Evolutionary conservation across 2,329 filamentous ascomycete species (phyloP), one percentile per base, ranked within the genome.

Genomic region (Monilinia aucupariae): DNA sequence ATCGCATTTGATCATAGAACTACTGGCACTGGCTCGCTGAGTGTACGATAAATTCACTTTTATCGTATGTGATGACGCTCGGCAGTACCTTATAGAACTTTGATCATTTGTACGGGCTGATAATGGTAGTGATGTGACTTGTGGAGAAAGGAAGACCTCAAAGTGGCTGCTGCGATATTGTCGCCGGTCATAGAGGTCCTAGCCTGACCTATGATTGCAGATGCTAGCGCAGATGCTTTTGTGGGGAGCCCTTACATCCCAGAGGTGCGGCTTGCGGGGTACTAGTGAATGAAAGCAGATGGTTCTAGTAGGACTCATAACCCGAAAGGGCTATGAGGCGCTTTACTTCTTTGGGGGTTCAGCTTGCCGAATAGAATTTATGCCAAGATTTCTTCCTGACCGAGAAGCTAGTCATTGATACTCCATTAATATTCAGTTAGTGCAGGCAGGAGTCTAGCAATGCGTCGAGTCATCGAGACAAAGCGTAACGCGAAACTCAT

Each of bases 21-120:
- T 58, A 58, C 54, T 34, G 54, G 54, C 8, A 45, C 2, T 58
- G 54, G 20, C 54, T 58, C n/a, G 30, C 54, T 58, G n/a, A 58
- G 54, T 47, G 13, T 37, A 43, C 41, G 54, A 48, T 48, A 25
- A 47, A 47, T 47, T n/a, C 3, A 17, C 6, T 37, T 58, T 47
- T 58, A 58, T 58, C 41, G 27, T 47, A 58, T 37, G 54, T n/a
- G 15, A 48, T n/a, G 30, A 58, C 32, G 54, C 54, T 58, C 54
- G 27, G 34, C 41, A 58, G 13, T 47, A 34, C 54, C 43, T 34
- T 58, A 12, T 47, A 37, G 41, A 20, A 58, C 41, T 58, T n/a
- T 47, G 54, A 58, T 58, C 54, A 34, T 47, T 58, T 58, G 54
- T 37, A 58, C 54, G 41, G 54, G 54, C 54, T 58, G 54, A 58